Base-by-base conservation (phyloP, 768 basidiomycete species). In the Boletus reticuloceps region DNA sequence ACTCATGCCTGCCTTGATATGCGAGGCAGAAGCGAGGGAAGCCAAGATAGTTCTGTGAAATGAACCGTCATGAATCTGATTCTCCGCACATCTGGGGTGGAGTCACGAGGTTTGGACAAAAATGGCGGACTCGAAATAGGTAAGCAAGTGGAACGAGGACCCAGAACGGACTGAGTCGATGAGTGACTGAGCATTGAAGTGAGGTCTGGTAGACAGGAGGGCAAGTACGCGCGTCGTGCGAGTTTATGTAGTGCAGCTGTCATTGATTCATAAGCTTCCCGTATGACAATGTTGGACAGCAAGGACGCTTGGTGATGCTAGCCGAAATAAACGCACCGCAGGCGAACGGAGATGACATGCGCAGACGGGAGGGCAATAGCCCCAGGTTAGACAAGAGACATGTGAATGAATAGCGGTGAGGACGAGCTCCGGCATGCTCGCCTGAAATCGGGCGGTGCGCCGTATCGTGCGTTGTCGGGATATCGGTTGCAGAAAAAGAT, bases 41-140 rank as follows among this genome's bases (percentile, higher is more conserved):
- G 55, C 8, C 38, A 44, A 49, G 51, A 53, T 55, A 60, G 47
- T 43, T 55, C 10, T 50, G 55, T 55, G 62, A 60, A 61, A 67
- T 67, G 63, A 59, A 22, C 19, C 19, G 47, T 49, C 31, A 47
- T 53, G 51, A 14, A 64, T 57, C 59, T 59, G 66, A 69, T 69
- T 58, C 69, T 68, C 65, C 60, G 55, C 68, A 52, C 60, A 47
- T 58, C 64, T 58, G 69, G 67, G 64, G 69, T 55, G 57, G 29
- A 49, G 61, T 60, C 64, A 69, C 52, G 63, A 51, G 60, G 53
- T 0, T 34, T 53, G 14, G 49, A 37, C 22, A 7, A 25, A 55
- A 64, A 48, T 17, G 27, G 49, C 27, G 60, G 45, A 9, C 52
- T 68, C 56, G 37, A 46, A 50, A 61, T 47, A 49, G 50, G 67